Evolutionary conservation across 495 filamentous ascomycete species (phyloP).

Genomic region (Daldinia concentrica): DNA sequence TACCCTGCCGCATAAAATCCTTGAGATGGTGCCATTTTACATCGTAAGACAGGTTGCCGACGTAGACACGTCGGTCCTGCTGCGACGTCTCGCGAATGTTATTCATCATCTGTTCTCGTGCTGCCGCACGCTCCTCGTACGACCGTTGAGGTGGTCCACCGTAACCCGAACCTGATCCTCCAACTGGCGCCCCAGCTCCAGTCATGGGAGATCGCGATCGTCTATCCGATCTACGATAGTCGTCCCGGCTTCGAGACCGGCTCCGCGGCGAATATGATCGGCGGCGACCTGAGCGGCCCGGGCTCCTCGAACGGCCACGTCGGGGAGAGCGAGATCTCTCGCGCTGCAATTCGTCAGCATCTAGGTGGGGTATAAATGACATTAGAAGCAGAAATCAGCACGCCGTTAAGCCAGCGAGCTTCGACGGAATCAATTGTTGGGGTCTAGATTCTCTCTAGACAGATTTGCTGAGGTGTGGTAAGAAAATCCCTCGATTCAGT

Average conservation of each 20-base stretch:
- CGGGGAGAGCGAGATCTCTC: constrained; percentile 94
- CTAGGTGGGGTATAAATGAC: constrained; percentile 44
- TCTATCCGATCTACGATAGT: constrained; percentile 74
- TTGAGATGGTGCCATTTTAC: constrained; percentile 99
- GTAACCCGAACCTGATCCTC: constrained; percentile 64
- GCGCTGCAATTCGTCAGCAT: constrained; percentile 71
- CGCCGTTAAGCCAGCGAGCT: constrained; percentile 6
- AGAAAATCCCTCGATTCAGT: constrained; percentile 1
- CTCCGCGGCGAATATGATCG: constrained; percentile 94
- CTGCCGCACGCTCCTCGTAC: constrained; percentile 83
- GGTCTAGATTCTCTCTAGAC: constrained; percentile 1
- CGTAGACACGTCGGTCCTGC: constrained; percentile 98
- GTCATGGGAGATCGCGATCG: constrained; percentile 86
- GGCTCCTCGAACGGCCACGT: constrained; percentile 72
- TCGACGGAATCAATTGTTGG: not conserved
- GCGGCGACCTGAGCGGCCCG: constrained; percentile 66
- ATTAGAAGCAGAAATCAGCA: constrained; percentile 27
- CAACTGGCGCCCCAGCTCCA: constrained; percentile 72
- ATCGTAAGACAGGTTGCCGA: constrained; percentile 98
- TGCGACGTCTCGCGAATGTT: constrained; percentile 91
- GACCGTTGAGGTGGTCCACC: constrained; percentile 74
- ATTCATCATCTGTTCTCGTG: constrained; percentile 96
- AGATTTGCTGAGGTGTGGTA: constrained; percentile 1
- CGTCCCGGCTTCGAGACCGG: constrained; percentile 90
- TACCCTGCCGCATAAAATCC: constrained; percentile 99